Evolutionary conservation across 2,329 filamentous ascomycete genomes (phyloP).

Genomic region (Verticillium nonalfalfae): DNA sequence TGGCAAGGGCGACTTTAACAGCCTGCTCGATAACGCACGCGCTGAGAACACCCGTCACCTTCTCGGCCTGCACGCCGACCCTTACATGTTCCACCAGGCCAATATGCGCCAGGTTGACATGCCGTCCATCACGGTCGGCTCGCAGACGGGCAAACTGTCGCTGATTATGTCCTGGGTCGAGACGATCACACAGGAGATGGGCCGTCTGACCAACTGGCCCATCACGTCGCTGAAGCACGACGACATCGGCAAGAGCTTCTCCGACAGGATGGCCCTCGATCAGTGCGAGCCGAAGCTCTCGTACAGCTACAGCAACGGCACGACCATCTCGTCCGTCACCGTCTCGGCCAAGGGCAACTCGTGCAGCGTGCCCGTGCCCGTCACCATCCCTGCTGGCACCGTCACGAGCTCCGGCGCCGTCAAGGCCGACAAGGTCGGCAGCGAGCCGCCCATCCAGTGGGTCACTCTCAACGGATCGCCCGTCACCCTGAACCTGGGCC

Average conservation of each 20-base stretch:
- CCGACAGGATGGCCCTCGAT: constrained; percentile 46
- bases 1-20: constrained; percentile 44
- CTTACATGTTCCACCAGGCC: constrained; percentile 58
- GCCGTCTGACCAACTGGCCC: constrained; percentile 34
- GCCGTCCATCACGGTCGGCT: constrained; percentile 38
- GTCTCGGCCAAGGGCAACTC: constrained; percentile 39
- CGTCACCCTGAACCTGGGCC: constrained; percentile 15
- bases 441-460: constrained; percentile 45
- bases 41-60: constrained; percentile 49
- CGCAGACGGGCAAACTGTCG: constrained; percentile 36
- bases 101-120: constrained; percentile 49
- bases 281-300: constrained; percentile 40
- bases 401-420: constrained; percentile 32
- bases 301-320: constrained; percentile 35
- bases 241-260: constrained; percentile 44
- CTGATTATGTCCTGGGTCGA: constrained; percentile 55
- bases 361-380: constrained; percentile 44
- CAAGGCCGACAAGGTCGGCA: constrained; percentile 43
- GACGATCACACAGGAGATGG: constrained; percentile 44
- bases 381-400: constrained; percentile 44
- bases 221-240: constrained; percentile 25
- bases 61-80: constrained; percentile 47
- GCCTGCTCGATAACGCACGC: constrained; percentile 43
- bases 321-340: constrained; percentile 41
- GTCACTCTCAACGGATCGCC: constrained; percentile 35